A percentile compares a stretch with the other conserved stretches of the same genome.
phyloP scores from a whole-genome alignment of 2,329 filamentous ascomycete species.

The Neurospora sp. region DNA sequence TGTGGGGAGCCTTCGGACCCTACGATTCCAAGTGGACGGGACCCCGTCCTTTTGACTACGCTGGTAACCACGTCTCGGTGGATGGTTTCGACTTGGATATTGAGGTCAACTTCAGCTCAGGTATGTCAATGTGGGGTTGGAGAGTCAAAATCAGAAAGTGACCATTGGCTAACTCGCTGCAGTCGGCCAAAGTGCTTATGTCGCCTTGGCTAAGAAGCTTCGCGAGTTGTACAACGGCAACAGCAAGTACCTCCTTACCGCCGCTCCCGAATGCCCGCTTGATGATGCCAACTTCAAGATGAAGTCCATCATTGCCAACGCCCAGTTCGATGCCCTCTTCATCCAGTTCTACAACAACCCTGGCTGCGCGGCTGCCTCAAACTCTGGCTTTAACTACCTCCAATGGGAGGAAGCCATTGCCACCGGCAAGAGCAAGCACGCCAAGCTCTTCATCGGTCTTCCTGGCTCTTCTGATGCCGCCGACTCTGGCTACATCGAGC shows the following conservation, averaged over 20 bases:
- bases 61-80: slow-evolving; percentile 27
- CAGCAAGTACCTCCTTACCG: slow-evolving; percentile 33
- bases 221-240: slow-evolving; percentile 10
- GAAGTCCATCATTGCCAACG: slow-evolving; percentile 28
- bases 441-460: slow-evolving; percentile 30
- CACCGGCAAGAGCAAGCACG: slow-evolving; percentile 23
- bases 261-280: slow-evolving; percentile 35
- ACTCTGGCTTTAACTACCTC: slow-evolving; percentile 28
- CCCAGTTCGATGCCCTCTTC: slow-evolving; percentile 32
- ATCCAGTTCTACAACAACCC: slow-evolving; percentile 41
- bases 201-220: slow-evolving; percentile 20
- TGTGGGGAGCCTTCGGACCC: slow-evolving; percentile 30
- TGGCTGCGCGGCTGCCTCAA: slow-evolving; percentile 25
- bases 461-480: slow-evolving; percentile 21
- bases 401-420: slow-evolving; percentile 25
- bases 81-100: slow-evolving; percentile 45
- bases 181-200: slow-evolving; percentile 19
- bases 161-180: slow-evolving; percentile 2
- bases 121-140: too few relatives aligned
- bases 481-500: slow-evolving; percentile 19
- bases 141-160: background rate
- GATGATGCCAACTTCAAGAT: slow-evolving; percentile 30
- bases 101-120: slow-evolving; percentile 24
- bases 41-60: slow-evolving; percentile 33
- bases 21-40: slow-evolving; percentile 18